Evolutionary conservation across 306 rosid species (phyloP), one percentile per base, ranked within the genome.

Genomic region (Quercus wislizeni): DNA sequence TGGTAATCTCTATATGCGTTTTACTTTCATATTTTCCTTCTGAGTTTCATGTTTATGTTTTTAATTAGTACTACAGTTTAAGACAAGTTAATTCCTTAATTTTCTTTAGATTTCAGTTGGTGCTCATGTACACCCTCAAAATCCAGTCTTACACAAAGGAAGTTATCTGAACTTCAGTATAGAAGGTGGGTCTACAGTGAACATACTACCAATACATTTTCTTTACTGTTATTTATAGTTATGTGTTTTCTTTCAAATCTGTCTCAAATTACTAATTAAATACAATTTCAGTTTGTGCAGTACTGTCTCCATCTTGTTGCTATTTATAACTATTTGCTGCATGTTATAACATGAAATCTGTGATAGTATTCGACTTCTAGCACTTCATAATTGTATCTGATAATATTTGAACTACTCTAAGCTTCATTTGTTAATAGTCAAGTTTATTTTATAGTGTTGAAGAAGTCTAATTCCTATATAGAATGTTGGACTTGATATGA

Each of bases 81-180:
- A 61, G 57, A 56, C 65, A 7, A 55, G 20, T 67, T 81, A 27
- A 87, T 69, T 74, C 30, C 6, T 73, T 19, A 7, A 23, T 58
- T 11, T 82, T 82, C 69, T 85, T 79, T 97, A 94, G 98, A 82
- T 94, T 81, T 85, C 91, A 75, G 97, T 91, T 69, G 99, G 99
- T 78, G 94, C 95, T 25, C 81, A 88, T 77, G 85, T 94, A 82
- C 86, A 86, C 83, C 99, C 99, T 80, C 92, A 87, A 83, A 89
- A 90, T 83, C 97, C 97, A 25, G 87, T 92, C 81, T 83, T 92
- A 84, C 91, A 82, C 35, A 73, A 81, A 10, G 97, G 97, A 82
- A 83, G 89, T 82, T 85, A 77, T 83, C 89, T 94, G 72, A 91
- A 90, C 89, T 88, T 94, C 81, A 89, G 91, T 73, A 69, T 90